Evolutionary conservation across 78 protist genomes (phyloP).

Genomic region (Guillardia theta): DNA sequence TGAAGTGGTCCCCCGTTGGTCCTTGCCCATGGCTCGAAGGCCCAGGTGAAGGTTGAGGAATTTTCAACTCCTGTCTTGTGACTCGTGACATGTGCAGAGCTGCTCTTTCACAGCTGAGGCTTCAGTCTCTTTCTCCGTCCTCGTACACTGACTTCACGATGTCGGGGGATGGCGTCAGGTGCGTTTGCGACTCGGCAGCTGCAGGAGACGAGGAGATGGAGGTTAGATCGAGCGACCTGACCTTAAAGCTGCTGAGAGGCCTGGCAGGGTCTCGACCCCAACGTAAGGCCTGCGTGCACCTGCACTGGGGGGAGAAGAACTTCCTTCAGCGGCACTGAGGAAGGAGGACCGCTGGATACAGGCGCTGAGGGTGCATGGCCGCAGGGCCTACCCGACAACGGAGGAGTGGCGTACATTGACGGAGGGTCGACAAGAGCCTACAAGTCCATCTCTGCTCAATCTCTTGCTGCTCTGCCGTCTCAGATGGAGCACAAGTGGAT

Average conservation of each 20-base stretch:
- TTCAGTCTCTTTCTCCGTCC: background rate
- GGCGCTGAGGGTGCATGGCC: conserved; percentile 39
- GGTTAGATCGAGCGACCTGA: too few species aligned
- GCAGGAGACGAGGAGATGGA: conserved; percentile 30
- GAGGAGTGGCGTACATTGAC: background rate
- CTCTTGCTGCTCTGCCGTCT: too few species aligned
- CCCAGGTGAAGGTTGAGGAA: background rate
- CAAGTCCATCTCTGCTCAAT: too few species aligned
- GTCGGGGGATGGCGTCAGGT: background rate
- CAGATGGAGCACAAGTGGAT: too few species aligned
- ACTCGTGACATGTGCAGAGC: too few species aligned
- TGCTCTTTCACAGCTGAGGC: too few species aligned
- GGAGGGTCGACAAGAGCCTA: too few species aligned
- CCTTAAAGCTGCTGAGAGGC: too few species aligned
- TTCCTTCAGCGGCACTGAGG: background rate
- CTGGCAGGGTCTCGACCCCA: background rate
- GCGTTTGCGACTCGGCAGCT: background rate
- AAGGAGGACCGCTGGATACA: background rate
- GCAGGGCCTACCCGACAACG: conserved; percentile 9
- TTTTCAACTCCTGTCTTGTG: too few species aligned
- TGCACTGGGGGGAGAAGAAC: conserved; percentile 11
- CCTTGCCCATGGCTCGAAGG: background rate
- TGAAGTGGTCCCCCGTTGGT: background rate
- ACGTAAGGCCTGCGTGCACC: conserved; percentile 20
- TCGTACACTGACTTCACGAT: background rate